Evolutionary conservation across 768 basidiomycete genomes (phyloP), one percentile per base, ranked within the genome.

Genomic region (Mycena vitilis): DNA sequence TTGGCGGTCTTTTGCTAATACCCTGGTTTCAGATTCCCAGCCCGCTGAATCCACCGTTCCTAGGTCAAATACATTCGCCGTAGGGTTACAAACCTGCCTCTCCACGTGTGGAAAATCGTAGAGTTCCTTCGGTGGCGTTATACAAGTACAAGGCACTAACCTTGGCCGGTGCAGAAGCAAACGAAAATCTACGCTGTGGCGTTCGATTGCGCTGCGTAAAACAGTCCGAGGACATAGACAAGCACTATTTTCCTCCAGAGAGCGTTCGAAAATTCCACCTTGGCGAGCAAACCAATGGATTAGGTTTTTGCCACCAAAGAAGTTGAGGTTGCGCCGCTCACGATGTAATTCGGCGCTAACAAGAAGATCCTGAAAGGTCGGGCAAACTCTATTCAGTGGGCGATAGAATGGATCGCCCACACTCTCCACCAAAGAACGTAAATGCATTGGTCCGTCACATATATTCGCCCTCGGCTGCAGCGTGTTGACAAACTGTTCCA

Each of bases 121-220:
- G 53, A 45, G 54, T 38, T 60, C 25, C 55, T 62, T 57, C 68
- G 57, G 68, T 64, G 68, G 63, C 68, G 68, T 60, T 44, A 34
- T 60, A 51, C 51, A 52, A 68, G 22, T 60, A 51, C 51, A 52
- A 68, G 22, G 38, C 36, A 58, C 60, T 45, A 63, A 58, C 25
- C 60, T 67, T 51, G 59, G 30, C 51, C 58, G 42, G 53, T 48
- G 52, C 20, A 62, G 66, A 68, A 68, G 66, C 60, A 51, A 15
- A 62, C 18, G 67, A 68, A 68, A 68, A 68, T 68, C 67, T 54
- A 51, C 55, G 67, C 45, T 55, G 67, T 63, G 62, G 57, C 67
- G 62, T 34, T 63, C 23, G 11, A 47, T 55, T 25, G 37, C 30
- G 34, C 42, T 37, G 22, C 49, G 22, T 11, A 49, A 56, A 56